Evolutionary conservation across 2,329 filamentous ascomycete genomes (phyloP), one percentile per base, ranked within the genome.

Genomic region (Fusarium redolens): DNA sequence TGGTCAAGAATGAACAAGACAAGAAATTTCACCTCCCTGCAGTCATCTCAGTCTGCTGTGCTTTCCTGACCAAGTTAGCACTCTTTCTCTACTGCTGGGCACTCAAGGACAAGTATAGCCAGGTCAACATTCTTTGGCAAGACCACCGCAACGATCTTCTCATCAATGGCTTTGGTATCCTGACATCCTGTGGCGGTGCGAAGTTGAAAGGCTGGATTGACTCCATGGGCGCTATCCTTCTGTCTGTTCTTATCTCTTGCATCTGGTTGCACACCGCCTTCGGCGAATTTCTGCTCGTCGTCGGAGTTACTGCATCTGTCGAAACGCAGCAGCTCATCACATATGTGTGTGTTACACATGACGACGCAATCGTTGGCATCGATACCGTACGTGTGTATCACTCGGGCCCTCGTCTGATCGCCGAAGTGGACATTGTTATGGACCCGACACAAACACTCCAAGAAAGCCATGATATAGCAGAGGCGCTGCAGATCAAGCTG

Each of bases 341-440:
- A 0, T 99, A 99, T 83, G 80, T 83, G 51, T 95, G 93, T 86
- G 91, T 98, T 85, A 98, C 96, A 13, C 96, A 98, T 84, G 95
- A 93, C 38, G 89, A 93, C 2, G 83, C 87, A 38, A 94, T 99
- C 79, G 87, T 87, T 61, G 93, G 94, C 77, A 97, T 99, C 80
- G 96, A 99, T 82, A 99, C 96, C 3, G 96, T 98, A 7, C 91
- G 96, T 57, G 94, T 95, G 1, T 98, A 97, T 83, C 95, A 98
- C 83, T 94, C 92, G 11, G 96, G 96, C 1, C 90, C 95, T 2
- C 89, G 96, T 25, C 89, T 98, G 50, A 95, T 98, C 73, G 95
- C 97, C 75, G 96, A 99, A 85, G 94, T 98, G 41, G 96, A 99
- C 80, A 91, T 98, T 61, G 96, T 98, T 78, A 97, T 98, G 94